Conservation (phyloP, 768 basidiomycete genomes). For the Phaeolepiota aurea region DNA sequence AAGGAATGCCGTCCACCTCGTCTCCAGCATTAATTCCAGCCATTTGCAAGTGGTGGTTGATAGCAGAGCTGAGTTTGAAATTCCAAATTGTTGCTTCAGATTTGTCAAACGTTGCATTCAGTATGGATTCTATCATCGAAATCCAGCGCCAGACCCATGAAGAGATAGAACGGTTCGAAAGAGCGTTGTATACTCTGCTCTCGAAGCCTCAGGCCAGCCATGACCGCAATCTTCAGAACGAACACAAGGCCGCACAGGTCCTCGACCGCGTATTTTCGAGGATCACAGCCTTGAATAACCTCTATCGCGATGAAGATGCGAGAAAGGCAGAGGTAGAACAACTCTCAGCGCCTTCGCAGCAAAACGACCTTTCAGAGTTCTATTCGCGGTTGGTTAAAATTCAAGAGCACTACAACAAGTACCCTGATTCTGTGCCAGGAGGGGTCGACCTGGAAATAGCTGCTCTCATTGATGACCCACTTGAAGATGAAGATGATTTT, state of each 20-base stretch:
- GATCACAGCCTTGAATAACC: constrained; percentile 51
- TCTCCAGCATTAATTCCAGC: constrained; percentile 79
- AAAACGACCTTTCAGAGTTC: constrained; percentile 84
- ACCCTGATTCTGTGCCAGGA: constrained; percentile 81
- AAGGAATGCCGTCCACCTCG: constrained; percentile 48
- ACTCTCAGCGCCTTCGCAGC: constrained; percentile 49
- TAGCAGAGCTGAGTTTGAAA: constrained; percentile 56
- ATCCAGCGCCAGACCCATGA: constrained; percentile 94
- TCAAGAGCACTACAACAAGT: constrained; percentile 93
- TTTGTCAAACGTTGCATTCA: constrained; percentile 4
- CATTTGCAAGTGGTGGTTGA: constrained; percentile 49
- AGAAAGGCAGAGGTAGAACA: constrained; percentile 60
- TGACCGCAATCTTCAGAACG: constrained; percentile 59
- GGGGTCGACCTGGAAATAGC: constrained; percentile 81
- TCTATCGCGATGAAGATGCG: constrained; percentile 72
- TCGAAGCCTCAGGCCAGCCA: constrained; percentile 58
- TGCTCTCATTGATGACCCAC: constrained; percentile 69
- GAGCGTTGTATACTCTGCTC: constrained; percentile 77
- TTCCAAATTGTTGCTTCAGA: constrained; percentile 4
- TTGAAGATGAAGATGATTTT: constrained; percentile 66
- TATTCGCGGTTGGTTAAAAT: constrained; percentile 93
- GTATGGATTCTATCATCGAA: constrained; percentile 92
- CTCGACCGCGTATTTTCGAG: constrained; percentile 75
- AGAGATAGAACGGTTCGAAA: constrained; percentile 88
- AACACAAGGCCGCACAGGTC: constrained; percentile 89